Evolutionary conservation across 495 filamentous ascomycete species (phyloP).

Genomic region (Pyrenopolyporus hunteri): DNA sequence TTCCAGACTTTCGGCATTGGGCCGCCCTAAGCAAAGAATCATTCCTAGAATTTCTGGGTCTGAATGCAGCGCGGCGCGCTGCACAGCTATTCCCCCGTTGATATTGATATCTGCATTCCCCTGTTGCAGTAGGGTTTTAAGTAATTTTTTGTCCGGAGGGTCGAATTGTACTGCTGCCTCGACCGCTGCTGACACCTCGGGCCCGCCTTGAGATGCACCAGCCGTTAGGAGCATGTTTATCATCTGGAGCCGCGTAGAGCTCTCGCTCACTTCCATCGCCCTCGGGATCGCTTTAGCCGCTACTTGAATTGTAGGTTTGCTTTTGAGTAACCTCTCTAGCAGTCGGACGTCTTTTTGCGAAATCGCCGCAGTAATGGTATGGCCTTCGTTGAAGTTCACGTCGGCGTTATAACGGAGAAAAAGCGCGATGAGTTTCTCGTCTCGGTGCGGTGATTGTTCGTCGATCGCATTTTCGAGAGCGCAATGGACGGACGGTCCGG

Average conservation of each 20-base stretch:
- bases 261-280: slow-evolving; percentile 47
- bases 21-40: slow-evolving; percentile 49
- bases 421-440: slow-evolving; percentile 51
- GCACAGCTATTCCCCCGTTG: slow-evolving; percentile 44
- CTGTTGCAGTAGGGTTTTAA: slow-evolving; percentile 47
- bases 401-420: slow-evolving; percentile 52
- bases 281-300: slow-evolving; percentile 43
- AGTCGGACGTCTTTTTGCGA: slow-evolving; percentile 46
- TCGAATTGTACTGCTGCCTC: slow-evolving; percentile 41
- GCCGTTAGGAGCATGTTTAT: slow-evolving; percentile 47
- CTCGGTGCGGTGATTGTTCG: slow-evolving; percentile 47
- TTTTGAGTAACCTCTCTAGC: slow-evolving; percentile 47
- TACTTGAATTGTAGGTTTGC: slow-evolving; percentile 46
- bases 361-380: slow-evolving; percentile 50
- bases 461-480: slow-evolving; percentile 52
- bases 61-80: slow-evolving; percentile 43
- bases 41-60: slow-evolving; percentile 50
- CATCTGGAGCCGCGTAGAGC: slow-evolving; percentile 44
- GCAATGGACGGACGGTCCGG: slow-evolving; percentile 43
- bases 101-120: slow-evolving; percentile 54
- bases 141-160: slow-evolving; percentile 47
- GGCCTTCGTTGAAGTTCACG: slow-evolving; percentile 53
- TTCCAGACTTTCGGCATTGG: slow-evolving; percentile 41
- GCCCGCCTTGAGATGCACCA: slow-evolving; percentile 44
- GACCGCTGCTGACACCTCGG: slow-evolving; percentile 47